Percentiles rank a stretch among this genome's conserved stretches.
Conservation (phyloP, 2,329 filamentous ascomycete genomes). For the Fusarium sp. region DNA sequence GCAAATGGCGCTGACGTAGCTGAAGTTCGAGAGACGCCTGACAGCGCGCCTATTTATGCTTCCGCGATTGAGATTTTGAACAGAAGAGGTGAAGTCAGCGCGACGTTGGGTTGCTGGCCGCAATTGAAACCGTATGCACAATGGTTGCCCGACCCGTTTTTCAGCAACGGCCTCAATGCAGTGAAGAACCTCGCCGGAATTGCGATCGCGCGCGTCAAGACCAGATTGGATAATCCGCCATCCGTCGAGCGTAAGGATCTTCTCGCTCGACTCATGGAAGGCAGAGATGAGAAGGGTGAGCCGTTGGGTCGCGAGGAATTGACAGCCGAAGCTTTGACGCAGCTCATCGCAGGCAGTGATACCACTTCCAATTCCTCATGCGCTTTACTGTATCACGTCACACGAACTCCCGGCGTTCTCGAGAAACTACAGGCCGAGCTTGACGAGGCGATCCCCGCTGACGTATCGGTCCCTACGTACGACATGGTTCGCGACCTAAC, state of each 20-base stretch:
- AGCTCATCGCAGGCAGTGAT: slow-evolving; percentile 83
- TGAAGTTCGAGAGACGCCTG: slow-evolving; percentile 72
- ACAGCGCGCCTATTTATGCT: slow-evolving; percentile 72
- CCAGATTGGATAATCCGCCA: slow-evolving; percentile 75
- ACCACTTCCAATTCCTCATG: slow-evolving; percentile 85
- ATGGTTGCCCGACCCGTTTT: slow-evolving; percentile 85
- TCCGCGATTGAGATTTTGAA: slow-evolving; percentile 90
- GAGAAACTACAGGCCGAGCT: slow-evolving; percentile 79
- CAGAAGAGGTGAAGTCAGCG: slow-evolving; percentile 85
- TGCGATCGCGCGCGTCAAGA: slow-evolving; percentile 82
- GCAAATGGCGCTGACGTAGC: slow-evolving; percentile 79
- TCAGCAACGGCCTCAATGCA: slow-evolving; percentile 76
- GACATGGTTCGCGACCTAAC: slow-evolving; percentile 78
- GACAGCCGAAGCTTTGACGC: slow-evolving; percentile 88
- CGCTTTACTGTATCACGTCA: slow-evolving; percentile 81
- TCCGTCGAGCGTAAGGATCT: slow-evolving; percentile 78
- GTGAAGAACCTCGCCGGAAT: slow-evolving; percentile 87
- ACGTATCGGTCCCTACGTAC: slow-evolving; percentile 72
- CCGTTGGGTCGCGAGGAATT: slow-evolving; percentile 81
- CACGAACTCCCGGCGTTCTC: slow-evolving; percentile 75
- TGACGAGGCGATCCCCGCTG: slow-evolving; percentile 72
- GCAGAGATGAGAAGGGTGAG: slow-evolving; percentile 81
- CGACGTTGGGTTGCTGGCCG: slow-evolving; percentile 79
- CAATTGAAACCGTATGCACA: slow-evolving; percentile 81
- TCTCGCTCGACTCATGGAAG: slow-evolving; percentile 85